A percentile compares a stretch with the other conserved stretches of the same genome.
phyloP scores from a whole-genome alignment of 768 basidiomycete genomes.

The Rubroboletus pulcherrimus region DNA sequence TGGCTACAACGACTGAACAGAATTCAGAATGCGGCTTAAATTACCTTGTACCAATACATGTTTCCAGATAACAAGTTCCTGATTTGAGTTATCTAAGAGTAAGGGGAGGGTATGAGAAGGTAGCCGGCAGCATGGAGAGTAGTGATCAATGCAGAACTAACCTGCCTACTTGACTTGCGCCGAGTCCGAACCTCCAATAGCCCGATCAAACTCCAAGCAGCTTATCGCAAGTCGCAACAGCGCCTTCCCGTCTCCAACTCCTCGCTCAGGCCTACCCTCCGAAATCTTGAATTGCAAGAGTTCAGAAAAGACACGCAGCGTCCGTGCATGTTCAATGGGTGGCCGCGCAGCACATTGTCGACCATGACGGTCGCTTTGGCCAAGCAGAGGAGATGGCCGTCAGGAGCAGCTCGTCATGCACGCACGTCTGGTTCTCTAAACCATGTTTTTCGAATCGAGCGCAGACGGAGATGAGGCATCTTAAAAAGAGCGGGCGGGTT shows the following conservation, averaged over 20 bases:
- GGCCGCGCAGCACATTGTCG: conserved; percentile 15
- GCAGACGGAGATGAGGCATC: conserved; percentile 10
- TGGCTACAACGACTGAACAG: conserved; percentile 58
- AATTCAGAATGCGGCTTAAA: neutral
- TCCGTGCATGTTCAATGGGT: conserved; percentile 6
- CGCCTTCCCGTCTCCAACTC: conserved; percentile 17
- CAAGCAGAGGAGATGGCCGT: conserved; percentile 11
- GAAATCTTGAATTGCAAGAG: conserved; percentile 8
- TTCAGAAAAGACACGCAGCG: conserved; percentile 16
- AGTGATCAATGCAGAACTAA: conserved; percentile 1
- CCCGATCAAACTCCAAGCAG: conserved; percentile 22
- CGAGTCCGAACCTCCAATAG: conserved; percentile 7
- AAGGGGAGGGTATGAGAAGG: neutral
- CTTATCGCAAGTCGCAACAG: conserved; percentile 18
- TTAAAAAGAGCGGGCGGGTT: neutral
- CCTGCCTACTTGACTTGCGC: neutral
- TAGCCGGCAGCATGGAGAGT: neutral
- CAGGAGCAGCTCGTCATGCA: conserved; percentile 2
- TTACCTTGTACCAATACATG: conserved; percentile 6
- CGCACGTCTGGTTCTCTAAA: conserved; percentile 9
- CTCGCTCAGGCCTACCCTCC: conserved; percentile 6
- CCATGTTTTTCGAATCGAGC: conserved; percentile 16
- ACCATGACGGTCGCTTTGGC: conserved; percentile 19
- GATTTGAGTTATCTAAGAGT: neutral
- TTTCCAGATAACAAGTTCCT: neutral